Conservation (phyloP, 176 grass and related monocot species). For the Carex myosuroides region DNA sequence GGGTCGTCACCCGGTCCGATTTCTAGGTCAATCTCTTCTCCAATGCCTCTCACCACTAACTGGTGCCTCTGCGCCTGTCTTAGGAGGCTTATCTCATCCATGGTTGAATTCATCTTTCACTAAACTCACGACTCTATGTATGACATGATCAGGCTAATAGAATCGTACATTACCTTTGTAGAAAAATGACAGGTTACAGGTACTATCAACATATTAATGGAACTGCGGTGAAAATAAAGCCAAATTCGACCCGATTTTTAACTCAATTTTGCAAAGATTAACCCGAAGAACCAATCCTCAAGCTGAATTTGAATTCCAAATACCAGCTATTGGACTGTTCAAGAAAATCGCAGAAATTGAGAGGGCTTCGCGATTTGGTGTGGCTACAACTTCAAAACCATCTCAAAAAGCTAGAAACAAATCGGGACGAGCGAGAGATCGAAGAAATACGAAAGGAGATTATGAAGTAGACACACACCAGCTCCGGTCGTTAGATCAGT, state of each 20-base stretch:
- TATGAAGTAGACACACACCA: neutral
- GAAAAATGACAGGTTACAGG: neutral
- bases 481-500: constrained; percentile 1
- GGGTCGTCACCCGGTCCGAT: constrained; percentile 76
- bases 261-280: neutral
- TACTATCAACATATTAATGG: constrained; percentile 5
- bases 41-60: constrained; percentile 70
- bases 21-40: constrained; percentile 95
- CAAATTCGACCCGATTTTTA: constrained; percentile 9
- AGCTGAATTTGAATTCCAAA: neutral
- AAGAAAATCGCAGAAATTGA: neutral
- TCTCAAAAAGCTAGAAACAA: neutral
- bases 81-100: constrained; percentile 89
- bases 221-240: neutral
- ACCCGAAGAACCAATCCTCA: constrained; percentile 7
- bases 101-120: constrained; percentile 50
- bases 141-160: neutral
- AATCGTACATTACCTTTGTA: neutral
- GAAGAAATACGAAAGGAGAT: neutral
- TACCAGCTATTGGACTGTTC: neutral
- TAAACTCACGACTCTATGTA: neutral
- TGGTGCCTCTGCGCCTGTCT: constrained; percentile 77
- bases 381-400: neutral
- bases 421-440: neutral
- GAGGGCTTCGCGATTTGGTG: neutral